Base-by-base conservation (phyloP, 1,284 basidiomycete genomes). In the Salmacisia buchloeana region DNA sequence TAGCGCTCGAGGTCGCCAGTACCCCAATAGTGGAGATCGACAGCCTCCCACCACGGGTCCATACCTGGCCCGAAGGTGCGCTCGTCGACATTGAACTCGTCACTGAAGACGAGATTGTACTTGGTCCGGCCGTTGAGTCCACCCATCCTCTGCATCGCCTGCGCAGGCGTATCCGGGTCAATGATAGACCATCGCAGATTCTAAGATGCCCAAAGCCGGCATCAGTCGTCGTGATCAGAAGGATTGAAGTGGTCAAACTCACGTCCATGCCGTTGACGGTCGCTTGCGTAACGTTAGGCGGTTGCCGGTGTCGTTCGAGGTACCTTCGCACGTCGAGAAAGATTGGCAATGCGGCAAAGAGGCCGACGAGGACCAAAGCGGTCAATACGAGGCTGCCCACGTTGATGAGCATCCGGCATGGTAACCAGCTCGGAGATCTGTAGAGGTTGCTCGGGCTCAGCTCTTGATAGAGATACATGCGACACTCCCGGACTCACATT, bases 41-140 rank as follows among this genome's bases (percentile, higher is more conserved):
- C 63, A 10, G 76, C 76, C 21, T 70, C 67, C 75, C 75, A 78
- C 73, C 86, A 77, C 0, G 76, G 76, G 56, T 78, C 75, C 59
- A 77, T 75, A 13, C 74, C 76, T 2, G 73, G 73, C 56, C 75
- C 76, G 46, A 78, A 78, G 35, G 63, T 71, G 13, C 76, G 61
- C 1, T 76, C 76, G 34, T 67, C 64, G 18, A 27, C 43, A 38
- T 78, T 73, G 64, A 78, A 78, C 45, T 78, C 76, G 58, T 78
- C 76, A 54, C 69, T 71, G 33, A 77, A 78, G 9, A 77, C 75
- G n/a, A 78, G 63, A 13, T 68, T 63, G 69, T 72, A 69, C 34
- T 67, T 64, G 6, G 61, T 59, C 0, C 64, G 64, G 13, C 67
- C 71, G 36, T 70, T 65, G 0, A 62, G 43, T 3, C 58, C 58